These are phyloP conservation scores for Heliophila coronopifolia DNA, from an alignment of 441 rosid species.

Conservation along the genomic window DNA sequence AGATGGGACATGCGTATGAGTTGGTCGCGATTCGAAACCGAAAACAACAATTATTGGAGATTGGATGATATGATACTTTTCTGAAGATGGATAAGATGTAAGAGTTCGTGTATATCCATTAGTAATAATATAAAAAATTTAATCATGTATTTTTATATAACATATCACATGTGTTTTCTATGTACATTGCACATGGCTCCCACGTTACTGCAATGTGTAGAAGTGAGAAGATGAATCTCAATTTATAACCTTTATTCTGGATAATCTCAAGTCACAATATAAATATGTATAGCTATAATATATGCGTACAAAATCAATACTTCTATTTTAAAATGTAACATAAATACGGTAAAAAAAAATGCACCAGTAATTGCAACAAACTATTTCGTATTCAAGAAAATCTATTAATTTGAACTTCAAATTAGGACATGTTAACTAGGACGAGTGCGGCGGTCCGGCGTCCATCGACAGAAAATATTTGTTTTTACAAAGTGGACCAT, in stretches of 20 bases:
- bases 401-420: no score
- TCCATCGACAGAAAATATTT: no score
- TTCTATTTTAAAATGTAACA: no score
- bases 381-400: no score
- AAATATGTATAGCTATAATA: no score
- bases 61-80: neutral
- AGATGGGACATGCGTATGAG: conserved; percentile 3
- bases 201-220: conserved; percentile 21
- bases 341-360: no score
- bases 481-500: no score
- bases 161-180: conserved; percentile 16
- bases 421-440: no score
- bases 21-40: conserved; percentile 8
- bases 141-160: neutral
- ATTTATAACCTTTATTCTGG: conserved; percentile 6
- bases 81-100: neutral
- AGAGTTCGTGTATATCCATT: conserved; percentile 7
- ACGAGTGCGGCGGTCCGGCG: no score
- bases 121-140: neutral
- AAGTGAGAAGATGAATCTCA: conserved; percentile 14
- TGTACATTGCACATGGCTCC: conserved; percentile 24
- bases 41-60: conserved; percentile 1
- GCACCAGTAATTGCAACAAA: no score
- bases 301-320: no score
- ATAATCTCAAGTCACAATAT: conserved; percentile 1